phyloP scores from a whole-genome alignment of 768 basidiomycete species.

The Cyclocybe cylindracea region DNA sequence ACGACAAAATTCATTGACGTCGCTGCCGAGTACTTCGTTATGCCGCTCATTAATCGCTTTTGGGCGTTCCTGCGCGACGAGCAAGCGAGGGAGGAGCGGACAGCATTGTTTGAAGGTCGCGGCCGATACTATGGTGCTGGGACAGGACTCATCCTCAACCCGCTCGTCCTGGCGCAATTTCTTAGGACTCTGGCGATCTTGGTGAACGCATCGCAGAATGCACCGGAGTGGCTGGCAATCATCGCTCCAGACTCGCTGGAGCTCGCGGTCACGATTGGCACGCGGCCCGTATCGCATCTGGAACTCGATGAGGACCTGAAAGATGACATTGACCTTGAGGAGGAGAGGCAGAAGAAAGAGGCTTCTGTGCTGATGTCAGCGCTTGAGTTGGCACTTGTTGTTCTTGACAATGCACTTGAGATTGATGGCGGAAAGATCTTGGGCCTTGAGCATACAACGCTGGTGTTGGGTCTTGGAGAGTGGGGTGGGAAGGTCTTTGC shows the following conservation, averaged over 20 bases:
- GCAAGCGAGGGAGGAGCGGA: conserved; percentile 72
- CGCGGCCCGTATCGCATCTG: conserved; percentile 53
- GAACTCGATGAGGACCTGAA: conserved; percentile 36
- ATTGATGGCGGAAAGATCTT: conserved; percentile 77
- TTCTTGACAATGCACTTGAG: conserved; percentile 74
- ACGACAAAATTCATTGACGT: conserved; percentile 59
- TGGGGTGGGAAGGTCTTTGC: conserved; percentile 78
- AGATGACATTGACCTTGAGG: conserved; percentile 28
- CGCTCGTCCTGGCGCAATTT: conserved; percentile 75
- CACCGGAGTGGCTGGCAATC: conserved; percentile 77
- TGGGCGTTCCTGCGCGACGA: conserved; percentile 93
- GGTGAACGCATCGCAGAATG: conserved; percentile 79
- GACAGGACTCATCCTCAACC: conserved; percentile 79
- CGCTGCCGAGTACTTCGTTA: conserved; percentile 86
- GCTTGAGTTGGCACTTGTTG: conserved; percentile 75
- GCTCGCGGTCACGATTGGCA: conserved; percentile 79
- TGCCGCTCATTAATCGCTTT: conserved; percentile 90
- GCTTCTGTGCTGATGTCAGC: conserved; percentile 74
- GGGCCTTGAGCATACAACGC: conserved; percentile 70
- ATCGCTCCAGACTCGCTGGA: conserved; percentile 84
- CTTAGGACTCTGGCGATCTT: conserved; percentile 77
- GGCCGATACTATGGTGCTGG: conserved; percentile 71
- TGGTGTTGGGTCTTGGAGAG: conserved; percentile 73
- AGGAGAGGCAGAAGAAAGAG: conserved; percentile 46
- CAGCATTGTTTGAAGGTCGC: conserved; percentile 53